Conservation (phyloP, 176 grass and related monocot genomes). For the Chrysopogon serrulatus region DNA sequence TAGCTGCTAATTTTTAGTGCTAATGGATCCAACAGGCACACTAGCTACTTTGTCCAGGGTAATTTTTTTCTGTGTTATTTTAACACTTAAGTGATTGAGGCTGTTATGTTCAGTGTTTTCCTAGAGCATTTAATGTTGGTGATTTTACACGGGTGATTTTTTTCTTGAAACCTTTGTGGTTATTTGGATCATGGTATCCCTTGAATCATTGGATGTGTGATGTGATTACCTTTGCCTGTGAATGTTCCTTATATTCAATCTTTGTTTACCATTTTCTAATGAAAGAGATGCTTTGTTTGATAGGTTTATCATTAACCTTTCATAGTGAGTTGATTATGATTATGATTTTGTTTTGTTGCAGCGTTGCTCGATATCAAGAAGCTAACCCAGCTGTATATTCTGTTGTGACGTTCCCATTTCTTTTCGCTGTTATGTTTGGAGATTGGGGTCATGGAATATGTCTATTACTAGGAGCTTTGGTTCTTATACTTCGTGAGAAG, state of each 20-base stretch:
- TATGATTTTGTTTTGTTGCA: conserved; percentile 40
- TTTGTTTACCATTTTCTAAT: conserved; percentile 1
- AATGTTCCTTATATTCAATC: background rate
- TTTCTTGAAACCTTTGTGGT: conserved; percentile 9
- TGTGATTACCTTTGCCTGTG: background rate
- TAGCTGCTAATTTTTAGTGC: too few relatives aligned
- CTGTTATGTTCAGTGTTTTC: background rate
- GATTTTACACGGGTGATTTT: background rate
- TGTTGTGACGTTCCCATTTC: conserved; percentile 97
- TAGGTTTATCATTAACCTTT: background rate
- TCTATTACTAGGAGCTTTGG: conserved; percentile 80
- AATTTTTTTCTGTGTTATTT: background rate
- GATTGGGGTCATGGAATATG: conserved; percentile 99
- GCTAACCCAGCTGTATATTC: conserved; percentile 98
- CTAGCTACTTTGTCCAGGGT: background rate
- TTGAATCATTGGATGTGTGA: background rate
- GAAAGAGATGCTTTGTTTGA: background rate
- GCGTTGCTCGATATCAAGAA: conserved; percentile 95
- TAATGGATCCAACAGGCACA: background rate
- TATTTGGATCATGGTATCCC: background rate
- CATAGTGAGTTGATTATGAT: conserved; percentile 1
- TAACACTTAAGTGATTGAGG: background rate
- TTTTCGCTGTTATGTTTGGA: conserved; percentile 99
- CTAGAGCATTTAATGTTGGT: background rate
- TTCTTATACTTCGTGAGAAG: conserved; percentile 94